Base-by-base conservation (phyloP, 2,329 filamentous ascomycete genomes). In the Aphanocladium album region DNA sequence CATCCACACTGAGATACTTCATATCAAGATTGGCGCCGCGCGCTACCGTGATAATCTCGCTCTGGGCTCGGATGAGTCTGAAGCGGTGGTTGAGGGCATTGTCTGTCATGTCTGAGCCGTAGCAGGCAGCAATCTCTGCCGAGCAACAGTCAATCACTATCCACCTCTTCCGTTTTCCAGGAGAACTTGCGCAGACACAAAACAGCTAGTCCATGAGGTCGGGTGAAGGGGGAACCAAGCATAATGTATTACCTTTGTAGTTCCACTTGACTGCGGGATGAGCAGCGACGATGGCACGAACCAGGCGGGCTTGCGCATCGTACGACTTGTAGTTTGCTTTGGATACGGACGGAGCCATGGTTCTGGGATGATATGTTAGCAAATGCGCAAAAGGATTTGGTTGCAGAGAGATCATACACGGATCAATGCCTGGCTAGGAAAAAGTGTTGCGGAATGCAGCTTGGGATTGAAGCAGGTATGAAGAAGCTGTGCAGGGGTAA, bases 271-370 rank as follows among this genome's bases (percentile, higher is more conserved):
- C 67, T 0, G 75, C 74, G 0, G 80, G 80, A 58, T 83, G 78
- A 2, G 83, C 82, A 0, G 84, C 85, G 0, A 88, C 73, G 25
- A 88, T 80, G 5, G 85, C 85, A 1, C 83, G 80, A 2, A 88
- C 75, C 39, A 88, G 80, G 50, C 85, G 83, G 21, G 80, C 79
- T 64, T 84, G 83, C 0, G 81, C 77, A 70, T 88, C 84, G 68
- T 84, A 86, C 2, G 77, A 78, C 63, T 80, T 82, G 74, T 86
- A 88, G 65, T 84, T 86, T 16, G 81, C 77, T 59, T 78, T 78
- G 57, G 67, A 57, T 37, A 62, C 70, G 33, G 70, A 53, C 3
- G 77, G 70, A 4, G 80, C 74, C 82, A 84, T 84, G 14, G 4
- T 64, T 56, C 39, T 62, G 41, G 37, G 19, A 19, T 17, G 2